phyloP scores from a whole-genome alignment of 176 grass and related monocot species.

The Musa troglodytarum region DNA sequence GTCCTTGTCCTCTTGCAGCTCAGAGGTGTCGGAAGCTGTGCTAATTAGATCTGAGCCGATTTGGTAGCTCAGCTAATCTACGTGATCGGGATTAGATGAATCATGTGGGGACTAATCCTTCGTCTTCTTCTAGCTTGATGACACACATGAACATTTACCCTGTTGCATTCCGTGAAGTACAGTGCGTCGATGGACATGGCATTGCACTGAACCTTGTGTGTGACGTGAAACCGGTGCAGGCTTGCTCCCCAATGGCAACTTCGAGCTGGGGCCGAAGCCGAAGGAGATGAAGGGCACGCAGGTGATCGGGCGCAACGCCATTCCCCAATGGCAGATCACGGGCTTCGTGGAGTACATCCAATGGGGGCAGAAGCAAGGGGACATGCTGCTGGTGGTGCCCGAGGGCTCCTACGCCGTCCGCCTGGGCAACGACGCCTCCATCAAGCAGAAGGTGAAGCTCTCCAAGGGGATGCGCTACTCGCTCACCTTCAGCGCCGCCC shows the following conservation, averaged over 20 bases:
- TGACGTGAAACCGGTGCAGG: conserved; percentile 22
- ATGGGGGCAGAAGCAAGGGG: conserved; percentile 58
- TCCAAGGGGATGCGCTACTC: conserved; percentile 38
- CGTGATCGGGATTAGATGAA: too few species aligned
- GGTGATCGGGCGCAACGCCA: conserved; percentile 34
- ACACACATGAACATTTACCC: too few species aligned
- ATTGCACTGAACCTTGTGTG: neutral
- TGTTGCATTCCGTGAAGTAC: too few species aligned
- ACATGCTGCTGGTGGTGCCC: conserved; percentile 61
- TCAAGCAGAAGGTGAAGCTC: conserved; percentile 38
- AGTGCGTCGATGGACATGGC: too few species aligned
- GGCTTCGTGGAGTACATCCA: conserved; percentile 76
- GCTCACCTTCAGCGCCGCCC: conserved; percentile 56
- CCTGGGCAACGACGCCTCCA: conserved; percentile 67
- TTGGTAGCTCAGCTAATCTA: too few species aligned
- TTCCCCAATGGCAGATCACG: conserved; percentile 50
- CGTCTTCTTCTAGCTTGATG: too few species aligned
- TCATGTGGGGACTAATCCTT: too few species aligned
- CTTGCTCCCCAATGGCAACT: conserved; percentile 68
- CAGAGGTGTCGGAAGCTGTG: too few species aligned
- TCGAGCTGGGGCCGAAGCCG: conserved; percentile 37
- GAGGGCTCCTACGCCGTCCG: conserved; percentile 64
- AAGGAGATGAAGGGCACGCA: conserved; percentile 53
- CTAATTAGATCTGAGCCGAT: too few species aligned
- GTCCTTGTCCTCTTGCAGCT: too few species aligned